Evolutionary conservation across 2,329 filamentous ascomycete species (phyloP).

Genomic region (Fusarium buharicum): DNA sequence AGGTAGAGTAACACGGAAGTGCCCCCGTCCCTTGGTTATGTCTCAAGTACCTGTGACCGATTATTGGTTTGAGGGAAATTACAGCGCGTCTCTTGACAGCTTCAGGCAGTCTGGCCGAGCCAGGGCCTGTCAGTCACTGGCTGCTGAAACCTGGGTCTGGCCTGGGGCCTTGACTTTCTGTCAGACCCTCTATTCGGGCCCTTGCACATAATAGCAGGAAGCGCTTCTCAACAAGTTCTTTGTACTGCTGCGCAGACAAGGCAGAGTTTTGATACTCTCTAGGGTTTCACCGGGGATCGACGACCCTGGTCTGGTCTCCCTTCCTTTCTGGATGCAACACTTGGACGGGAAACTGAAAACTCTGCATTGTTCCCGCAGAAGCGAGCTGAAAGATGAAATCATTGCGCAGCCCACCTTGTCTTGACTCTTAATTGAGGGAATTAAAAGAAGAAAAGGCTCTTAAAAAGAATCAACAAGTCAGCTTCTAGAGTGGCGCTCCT

Average conservation of each 20-base stretch:
- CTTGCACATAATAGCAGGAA: slow-evolving; percentile 7
- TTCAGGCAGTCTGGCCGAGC: slow-evolving; percentile 34
- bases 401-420: slow-evolving; percentile 20
- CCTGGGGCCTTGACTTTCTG: not conserved
- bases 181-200: slow-evolving; percentile 20
- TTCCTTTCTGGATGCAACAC: slow-evolving; percentile 18
- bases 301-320: slow-evolving; percentile 16
- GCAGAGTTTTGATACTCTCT: slow-evolving; percentile 27
- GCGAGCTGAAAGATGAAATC: slow-evolving; percentile 26
- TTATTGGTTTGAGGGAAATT: slow-evolving; percentile 31
- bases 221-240: no score
- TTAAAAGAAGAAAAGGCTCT: slow-evolving; percentile 27
- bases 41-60: slow-evolving; percentile 38
- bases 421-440: slow-evolving; percentile 26
- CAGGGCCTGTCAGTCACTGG: slow-evolving; percentile 28
- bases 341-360: no score
- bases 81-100: slow-evolving; percentile 37
- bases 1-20: slow-evolving; percentile 21
- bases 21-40: slow-evolving; percentile 1
- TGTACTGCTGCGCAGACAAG: no score
- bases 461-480: slow-evolving; percentile 3
- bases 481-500: slow-evolving; percentile 17
- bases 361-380: slow-evolving; percentile 27
- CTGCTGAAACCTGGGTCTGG: slow-evolving; percentile 29
- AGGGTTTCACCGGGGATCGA: slow-evolving; percentile 32